Conservation (phyloP, 179 eudicot genomes). For the Nepenthes alata region DNA sequence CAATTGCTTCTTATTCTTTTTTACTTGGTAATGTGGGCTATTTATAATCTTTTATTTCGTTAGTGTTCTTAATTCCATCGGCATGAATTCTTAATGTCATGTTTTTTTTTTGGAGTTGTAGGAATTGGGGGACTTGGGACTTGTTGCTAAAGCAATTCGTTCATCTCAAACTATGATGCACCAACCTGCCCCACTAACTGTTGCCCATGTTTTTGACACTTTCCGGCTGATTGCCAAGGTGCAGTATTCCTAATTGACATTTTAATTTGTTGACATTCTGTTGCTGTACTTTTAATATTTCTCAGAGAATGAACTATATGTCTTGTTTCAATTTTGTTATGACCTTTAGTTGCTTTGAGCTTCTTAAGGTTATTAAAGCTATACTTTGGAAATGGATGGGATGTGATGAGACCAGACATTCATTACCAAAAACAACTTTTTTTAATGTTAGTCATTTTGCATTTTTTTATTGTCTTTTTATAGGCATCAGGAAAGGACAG, state of each 20-base stretch:
- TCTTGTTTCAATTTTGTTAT: not conserved
- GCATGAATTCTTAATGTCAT: not conserved
- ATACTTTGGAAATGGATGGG: not conserved
- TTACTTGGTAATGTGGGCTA: no score
- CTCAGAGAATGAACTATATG: not conserved
- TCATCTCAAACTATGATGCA: constrained; percentile 77
- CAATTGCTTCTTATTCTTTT: constrained; percentile 5
- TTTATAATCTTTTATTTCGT: no score
- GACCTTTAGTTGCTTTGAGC: not conserved
- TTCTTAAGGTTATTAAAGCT: not conserved
- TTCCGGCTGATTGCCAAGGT: constrained; percentile 81
- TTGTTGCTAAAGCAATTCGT: constrained; percentile 77
- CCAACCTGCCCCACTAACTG: constrained; percentile 68
- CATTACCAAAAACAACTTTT: no score
- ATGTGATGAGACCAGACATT: not conserved
- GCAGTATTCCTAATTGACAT: constrained; percentile 6
- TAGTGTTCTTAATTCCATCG: no score
- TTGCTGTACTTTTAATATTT: constrained; percentile 3
- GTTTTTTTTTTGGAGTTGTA: constrained; percentile 11
- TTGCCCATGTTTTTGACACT: constrained; percentile 66
- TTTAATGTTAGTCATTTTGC: not conserved
- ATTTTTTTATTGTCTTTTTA: constrained; percentile 3
- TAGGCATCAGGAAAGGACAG: constrained; percentile 88
- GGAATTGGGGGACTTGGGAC: constrained; percentile 88
- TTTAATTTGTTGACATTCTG: constrained; percentile 2